Evolutionary conservation across 306 rosid genomes (phyloP).

Genomic region (Quercus robur): DNA sequence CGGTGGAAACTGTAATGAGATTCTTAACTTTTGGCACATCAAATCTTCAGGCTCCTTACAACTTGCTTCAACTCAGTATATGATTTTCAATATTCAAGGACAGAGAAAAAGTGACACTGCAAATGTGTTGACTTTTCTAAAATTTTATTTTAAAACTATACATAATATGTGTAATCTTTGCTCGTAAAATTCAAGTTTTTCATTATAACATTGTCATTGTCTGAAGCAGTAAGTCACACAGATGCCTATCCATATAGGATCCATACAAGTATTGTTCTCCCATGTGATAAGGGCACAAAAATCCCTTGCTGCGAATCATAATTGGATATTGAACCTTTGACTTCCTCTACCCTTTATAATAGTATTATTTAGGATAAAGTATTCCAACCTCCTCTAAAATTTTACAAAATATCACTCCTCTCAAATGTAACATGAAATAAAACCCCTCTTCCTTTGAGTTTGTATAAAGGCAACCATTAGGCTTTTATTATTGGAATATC

Average conservation of each 20-base stretch:
- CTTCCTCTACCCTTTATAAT: neutral
- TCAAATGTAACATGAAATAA: no score
- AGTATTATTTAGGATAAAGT: neutral
- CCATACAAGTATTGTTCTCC: conserved; percentile 16
- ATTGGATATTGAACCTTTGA: neutral
- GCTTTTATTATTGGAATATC: no score
- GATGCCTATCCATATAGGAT: conserved; percentile 17
- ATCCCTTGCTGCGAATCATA: neutral
- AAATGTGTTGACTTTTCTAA: conserved; percentile 32
- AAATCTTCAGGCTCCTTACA: conserved; percentile 10
- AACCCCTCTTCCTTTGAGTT: no score
- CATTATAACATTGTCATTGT: conserved; percentile 21
- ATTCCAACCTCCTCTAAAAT: no score
- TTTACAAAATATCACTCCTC: no score
- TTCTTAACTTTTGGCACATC: conserved; percentile 13
- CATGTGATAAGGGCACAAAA: conserved; percentile 8
- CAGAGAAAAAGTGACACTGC: conserved; percentile 27
- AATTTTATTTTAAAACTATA: neutral
- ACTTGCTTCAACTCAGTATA: neutral
- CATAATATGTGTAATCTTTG: conserved; percentile 8
- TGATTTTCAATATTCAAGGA: conserved; percentile 1
- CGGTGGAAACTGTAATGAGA: neutral
- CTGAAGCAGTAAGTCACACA: conserved; percentile 14
- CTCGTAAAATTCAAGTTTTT: conserved; percentile 29
- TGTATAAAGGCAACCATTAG: no score